Base-by-base conservation (phyloP, 805 yeast genomes). In the Nakazawaea siamensis region DNA sequence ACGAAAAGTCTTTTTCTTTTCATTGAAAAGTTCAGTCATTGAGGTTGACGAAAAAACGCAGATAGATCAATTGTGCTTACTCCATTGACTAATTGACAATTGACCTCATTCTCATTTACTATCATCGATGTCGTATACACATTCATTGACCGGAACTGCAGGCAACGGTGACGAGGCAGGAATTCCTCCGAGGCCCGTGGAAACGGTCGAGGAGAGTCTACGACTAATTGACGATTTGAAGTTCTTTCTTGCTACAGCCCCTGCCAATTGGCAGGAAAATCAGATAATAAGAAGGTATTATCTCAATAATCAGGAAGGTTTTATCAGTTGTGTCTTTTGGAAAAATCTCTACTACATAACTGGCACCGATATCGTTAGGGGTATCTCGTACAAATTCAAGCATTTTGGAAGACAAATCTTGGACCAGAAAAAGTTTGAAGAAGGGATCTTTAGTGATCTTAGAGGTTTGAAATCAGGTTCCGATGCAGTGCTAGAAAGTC, bases 281-380 rank as follows among this genome's bases (percentile, higher is more conserved):
- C 96, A 90, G 54, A 79, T 85, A 30, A 83, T 92, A 32, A 68
- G 95, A 50, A 65, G 95, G 35, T 90, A 85, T 55, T 81, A 79
- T 51, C 60, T 90, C 33, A 87, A 86, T 47, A 82, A 80, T 43
- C 94, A 84, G 40, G 96, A 88, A 54, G 92, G 90, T 3, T 86
- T 90, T 45, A 86, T 86, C n/a, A 73, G 84, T 21, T 90, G 98
- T 58, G 86, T 92, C 1, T 80, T 70, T 46, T 90, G 97, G 97
- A 83, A 86, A 49, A 81, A 82, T 50, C 62, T 88, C 11, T 90
- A 81, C 54, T 88, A 82, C 58, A 73, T 90, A 32, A 90, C 97
- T 0, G 97, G 97, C 3, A 90, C 97, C 1, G 97, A 92, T 62
- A 88, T 90, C 39, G 95, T 92, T 31, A 75, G 95, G 39, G 85